phyloP scores from a whole-genome alignment of 2,329 filamentous ascomycete species.

The Ceratocystis smalleyi region DNA sequence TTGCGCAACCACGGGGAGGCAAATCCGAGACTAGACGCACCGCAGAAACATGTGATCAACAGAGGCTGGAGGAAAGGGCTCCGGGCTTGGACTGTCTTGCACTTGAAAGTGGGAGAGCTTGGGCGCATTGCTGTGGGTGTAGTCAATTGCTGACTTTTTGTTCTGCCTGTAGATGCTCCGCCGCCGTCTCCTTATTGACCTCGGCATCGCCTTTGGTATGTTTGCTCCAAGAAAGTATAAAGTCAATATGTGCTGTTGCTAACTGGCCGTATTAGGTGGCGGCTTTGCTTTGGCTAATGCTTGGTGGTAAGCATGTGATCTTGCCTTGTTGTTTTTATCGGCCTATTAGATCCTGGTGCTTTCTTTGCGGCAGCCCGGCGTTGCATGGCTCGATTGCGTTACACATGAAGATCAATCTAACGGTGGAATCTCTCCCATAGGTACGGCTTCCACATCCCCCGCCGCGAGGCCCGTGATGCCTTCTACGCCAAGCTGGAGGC shows the following conservation, averaged over 20 bases:
- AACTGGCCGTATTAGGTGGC: conserved; percentile 28
- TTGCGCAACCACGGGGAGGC: neutral
- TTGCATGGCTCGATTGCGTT: neutral
- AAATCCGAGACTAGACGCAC: neutral
- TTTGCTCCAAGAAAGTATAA: conserved; percentile 16
- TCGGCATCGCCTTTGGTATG: conserved; percentile 41
- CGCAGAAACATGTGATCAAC: neutral
- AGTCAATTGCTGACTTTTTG: conserved; percentile 9
- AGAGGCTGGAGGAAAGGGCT: neutral
- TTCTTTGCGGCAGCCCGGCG: too few species aligned
- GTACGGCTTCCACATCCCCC: conserved; percentile 48
- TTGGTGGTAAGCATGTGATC: conserved; percentile 36
- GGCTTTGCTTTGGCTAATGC: conserved; percentile 39
- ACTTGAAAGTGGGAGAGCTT: neutral
- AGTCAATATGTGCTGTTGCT: neutral
- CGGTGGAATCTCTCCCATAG: conserved; percentile 23
- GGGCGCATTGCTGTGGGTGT: neutral
- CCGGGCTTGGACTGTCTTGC: neutral
- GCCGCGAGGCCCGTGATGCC: conserved; percentile 41
- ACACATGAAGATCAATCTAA: neutral
- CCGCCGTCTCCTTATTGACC: conserved; percentile 41
- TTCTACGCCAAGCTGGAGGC: conserved; percentile 44
- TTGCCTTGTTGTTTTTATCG: neutral
- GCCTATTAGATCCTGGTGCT: too few species aligned
- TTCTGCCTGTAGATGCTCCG: conserved; percentile 38